Evolutionary conservation across 2,329 filamentous ascomycete genomes (phyloP).

Genomic region (Trichoderma koningii): DNA sequence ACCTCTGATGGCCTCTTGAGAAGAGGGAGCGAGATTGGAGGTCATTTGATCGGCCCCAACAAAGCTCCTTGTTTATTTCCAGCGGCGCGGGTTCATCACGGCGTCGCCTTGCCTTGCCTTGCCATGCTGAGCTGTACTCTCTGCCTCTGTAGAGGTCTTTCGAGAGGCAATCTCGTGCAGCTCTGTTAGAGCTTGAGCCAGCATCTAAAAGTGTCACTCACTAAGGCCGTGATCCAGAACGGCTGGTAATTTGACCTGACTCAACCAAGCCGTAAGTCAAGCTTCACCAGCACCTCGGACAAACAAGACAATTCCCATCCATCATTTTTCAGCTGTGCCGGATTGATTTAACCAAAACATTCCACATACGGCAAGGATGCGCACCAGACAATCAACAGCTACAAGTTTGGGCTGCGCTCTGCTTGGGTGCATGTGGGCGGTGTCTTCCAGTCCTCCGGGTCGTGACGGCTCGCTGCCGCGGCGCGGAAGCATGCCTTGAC

Average conservation of each 20-base stretch:
- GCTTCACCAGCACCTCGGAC: too few relatives aligned
- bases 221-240: too few relatives aligned
- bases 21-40: slow-evolving; percentile 16
- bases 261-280: too few relatives aligned
- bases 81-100: background rate
- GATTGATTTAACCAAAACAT: background rate
- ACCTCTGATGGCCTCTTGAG: slow-evolving; percentile 3
- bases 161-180: background rate
- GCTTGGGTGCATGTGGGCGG: too few relatives aligned
- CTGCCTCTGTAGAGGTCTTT: background rate
- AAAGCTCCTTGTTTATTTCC: slow-evolving; percentile 10
- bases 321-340: too few relatives aligned
- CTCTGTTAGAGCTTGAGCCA: background rate
- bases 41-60: slow-evolving; percentile 13
- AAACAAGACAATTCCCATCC: too few relatives aligned
- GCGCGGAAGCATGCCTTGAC: background rate
- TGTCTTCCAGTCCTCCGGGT: slow-evolving; percentile 19
- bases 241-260: too few relatives aligned
- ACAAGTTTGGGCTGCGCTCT: background rate
- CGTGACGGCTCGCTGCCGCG: slow-evolving; percentile 22
- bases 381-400: slow-evolving; percentile 17
- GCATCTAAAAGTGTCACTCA: too few relatives aligned
- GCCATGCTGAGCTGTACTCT: background rate
- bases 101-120: slow-evolving; percentile 2
- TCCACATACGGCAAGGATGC: slow-evolving; percentile 21